Base-by-base conservation (phyloP, 2,329 filamentous ascomycete genomes). In the Fusarium camptoceras region DNA sequence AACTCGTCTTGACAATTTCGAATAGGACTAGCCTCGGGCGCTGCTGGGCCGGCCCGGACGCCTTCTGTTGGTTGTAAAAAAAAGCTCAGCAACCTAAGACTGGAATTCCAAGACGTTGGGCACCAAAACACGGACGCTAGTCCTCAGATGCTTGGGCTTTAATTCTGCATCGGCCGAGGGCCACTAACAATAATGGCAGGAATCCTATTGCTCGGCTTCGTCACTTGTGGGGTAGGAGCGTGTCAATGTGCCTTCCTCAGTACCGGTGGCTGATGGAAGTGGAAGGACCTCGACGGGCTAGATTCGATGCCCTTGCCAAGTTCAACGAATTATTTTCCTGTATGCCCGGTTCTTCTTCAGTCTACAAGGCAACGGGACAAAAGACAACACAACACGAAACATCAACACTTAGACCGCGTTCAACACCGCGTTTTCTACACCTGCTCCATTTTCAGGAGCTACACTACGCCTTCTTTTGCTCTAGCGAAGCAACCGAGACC, bases 41-140 rank as follows among this genome's bases (percentile, higher is more conserved):
- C 62, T 72, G 59, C 66, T 74, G 70, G 72, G 59, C 73, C 73
- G 73, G 73, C 61, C 73, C 73, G 73, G 73, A 59, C 64, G 58
- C 63, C 58, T 62, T 66, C 64, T 61, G 54, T 65, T 64, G 59
- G 44, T 62, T 55, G 39, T 28, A 55, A 57, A 61, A 61, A 58
- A 59, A 63, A 59, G 62, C 63, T 58, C 68, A 68, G 63, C 39
- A 34, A 51, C 68, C 69, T 55, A 73, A 70, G 39, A 47, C 44
- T 65, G 39, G 43, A 66, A 43, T 49, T 59, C 50, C 54, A 59
- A 66, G 67, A 65, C 62, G 72, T 75, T 75, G 73, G 73, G 73
- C 73, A 75, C 65, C 73, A 75, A 75, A 68, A 65, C 55, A 66
- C 68, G 64, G 64, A 73, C 70, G 73, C 73, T 75, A 73, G 50